Evolutionary conservation across 306 rosid genomes (phyloP), one percentile per base, ranked within the genome.

Genomic region (Trifolium repens): DNA sequence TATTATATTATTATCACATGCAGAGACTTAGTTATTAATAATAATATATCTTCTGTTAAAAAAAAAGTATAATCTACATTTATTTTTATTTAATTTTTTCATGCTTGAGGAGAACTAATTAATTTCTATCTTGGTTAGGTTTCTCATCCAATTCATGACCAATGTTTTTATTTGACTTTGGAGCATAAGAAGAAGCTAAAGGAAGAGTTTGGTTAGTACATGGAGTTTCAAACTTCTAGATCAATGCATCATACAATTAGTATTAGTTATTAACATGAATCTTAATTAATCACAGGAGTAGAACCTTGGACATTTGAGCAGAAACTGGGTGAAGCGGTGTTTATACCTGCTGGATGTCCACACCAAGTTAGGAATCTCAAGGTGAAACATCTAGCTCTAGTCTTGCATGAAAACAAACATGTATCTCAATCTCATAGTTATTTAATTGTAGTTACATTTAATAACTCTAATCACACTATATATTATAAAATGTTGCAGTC

Each of bases 331-430:
- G 96, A 90, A 71, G 93, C 93, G 70, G 88, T 90, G 50, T 90
- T 88, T 87, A 90, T 90, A 66, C 91, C 96, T 52, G 96, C 96
- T 44, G 96, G 96, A 78, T 90, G 96, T 65, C 91, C 96, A 0
- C 96, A 90, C 57, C 93, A 90, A 90, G 93, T 90, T 19, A 85
- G 96, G 66, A 88, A 90, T 84, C 93, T 90, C 42, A 88, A 83
- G 96, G 96, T 85, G 19, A 47, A 67, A 42, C 44, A 14, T 34
- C 78, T 74, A 66, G 6, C 53, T 49, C 55, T 15, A 4, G 7
- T 15, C 19, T 15, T 49, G 15, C 6, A 49, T 49, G 4, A 15
- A 49, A 15, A 8, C 7, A 14, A 15, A 49, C 2, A 49, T 14
- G 17, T 49, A 15, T 15, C 5, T 15, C 0, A 5, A 5, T 13